These are phyloP conservation scores for Casuarina cunninghamiana DNA, from an alignment of 306 rosid genomes.

Conservation along the genomic window DNA sequence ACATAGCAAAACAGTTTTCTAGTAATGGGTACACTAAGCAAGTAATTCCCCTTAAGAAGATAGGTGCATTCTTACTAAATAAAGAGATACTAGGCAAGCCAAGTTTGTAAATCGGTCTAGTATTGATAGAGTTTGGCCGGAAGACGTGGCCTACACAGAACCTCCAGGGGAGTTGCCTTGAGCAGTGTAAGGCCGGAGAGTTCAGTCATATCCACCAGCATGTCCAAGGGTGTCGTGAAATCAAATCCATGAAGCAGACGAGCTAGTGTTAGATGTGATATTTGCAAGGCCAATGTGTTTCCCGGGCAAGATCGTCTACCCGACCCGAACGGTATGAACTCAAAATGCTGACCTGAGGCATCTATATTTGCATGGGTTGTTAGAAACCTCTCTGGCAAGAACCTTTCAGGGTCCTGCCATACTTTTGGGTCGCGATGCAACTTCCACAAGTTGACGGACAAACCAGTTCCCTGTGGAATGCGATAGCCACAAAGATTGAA, in stretches of 20 bases:
- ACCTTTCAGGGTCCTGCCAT: conserved; percentile 47
- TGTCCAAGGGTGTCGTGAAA: conserved; percentile 20
- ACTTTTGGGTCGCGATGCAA: conserved; percentile 53
- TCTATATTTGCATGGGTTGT: conserved; percentile 27
- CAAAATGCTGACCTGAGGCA: conserved; percentile 42
- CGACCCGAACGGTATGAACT: conserved; percentile 54
- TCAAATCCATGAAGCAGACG: conserved; percentile 58
- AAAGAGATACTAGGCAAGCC: background rate
- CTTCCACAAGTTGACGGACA: conserved; percentile 55
- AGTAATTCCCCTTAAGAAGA: too few relatives aligned
- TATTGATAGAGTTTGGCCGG: conserved; percentile 9
- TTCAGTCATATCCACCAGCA: conserved; percentile 50
- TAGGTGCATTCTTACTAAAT: too few relatives aligned
- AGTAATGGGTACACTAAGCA: too few relatives aligned
- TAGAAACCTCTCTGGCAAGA: conserved; percentile 54
- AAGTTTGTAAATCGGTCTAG: background rate
- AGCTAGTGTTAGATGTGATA: conserved; percentile 40
- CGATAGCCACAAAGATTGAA: conserved; percentile 34
- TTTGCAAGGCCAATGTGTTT: conserved; percentile 37
- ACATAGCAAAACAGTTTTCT: too few relatives aligned
- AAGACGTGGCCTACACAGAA: conserved; percentile 35
- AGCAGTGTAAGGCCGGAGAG: conserved; percentile 50
- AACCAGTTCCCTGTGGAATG: conserved; percentile 48
- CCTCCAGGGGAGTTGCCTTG: conserved; percentile 37
- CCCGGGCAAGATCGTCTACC: conserved; percentile 68